phyloP scores from a whole-genome alignment of 805 yeast genomes.

The Metschnikowia corniflorae region DNA sequence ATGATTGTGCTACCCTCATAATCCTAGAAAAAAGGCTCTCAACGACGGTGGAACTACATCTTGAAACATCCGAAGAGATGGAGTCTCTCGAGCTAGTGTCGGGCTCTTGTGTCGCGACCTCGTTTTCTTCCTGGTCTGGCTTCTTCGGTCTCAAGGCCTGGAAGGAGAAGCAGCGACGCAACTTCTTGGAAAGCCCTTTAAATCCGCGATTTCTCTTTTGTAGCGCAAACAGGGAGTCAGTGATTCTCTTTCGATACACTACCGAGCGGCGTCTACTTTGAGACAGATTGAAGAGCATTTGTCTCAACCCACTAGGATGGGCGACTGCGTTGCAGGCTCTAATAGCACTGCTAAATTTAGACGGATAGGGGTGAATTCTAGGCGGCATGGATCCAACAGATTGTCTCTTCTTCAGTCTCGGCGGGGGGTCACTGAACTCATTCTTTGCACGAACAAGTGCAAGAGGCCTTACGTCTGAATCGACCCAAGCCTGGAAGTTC shows the following conservation, averaged over 20 bases:
- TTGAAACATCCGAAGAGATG: background rate
- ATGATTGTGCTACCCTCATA: slow-evolving; percentile 7
- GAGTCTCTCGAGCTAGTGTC: background rate
- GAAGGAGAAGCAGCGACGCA: slow-evolving; percentile 5
- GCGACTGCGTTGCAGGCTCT: slow-evolving; percentile 2
- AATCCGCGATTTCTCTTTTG: slow-evolving; percentile 2
- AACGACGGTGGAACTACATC: background rate
- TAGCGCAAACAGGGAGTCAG: background rate
- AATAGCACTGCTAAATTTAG: slow-evolving; percentile 1
- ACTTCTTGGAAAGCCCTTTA: slow-evolving; percentile 5
- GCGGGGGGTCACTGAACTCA: background rate
- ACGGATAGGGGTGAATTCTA: slow-evolving; percentile 8
- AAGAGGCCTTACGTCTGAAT: background rate
- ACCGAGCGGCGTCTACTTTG: slow-evolving; percentile 1
- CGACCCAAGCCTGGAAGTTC: slow-evolving; percentile 2
- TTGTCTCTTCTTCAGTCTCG: slow-evolving; percentile 1
- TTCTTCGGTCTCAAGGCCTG: background rate
- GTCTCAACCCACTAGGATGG: slow-evolving; percentile 2
- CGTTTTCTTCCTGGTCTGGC: background rate
- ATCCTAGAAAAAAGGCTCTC: slow-evolving; percentile 7
- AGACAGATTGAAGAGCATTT: background rate
- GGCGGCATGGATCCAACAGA: slow-evolving; percentile 4
- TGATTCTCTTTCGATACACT: background rate
- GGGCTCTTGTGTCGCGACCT: background rate
- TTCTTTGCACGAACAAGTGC: background rate